These are phyloP conservation scores for Peniophora sp. DNA, from an alignment of 1,284 basidiomycete genomes.

Conservation along the genomic window DNA sequence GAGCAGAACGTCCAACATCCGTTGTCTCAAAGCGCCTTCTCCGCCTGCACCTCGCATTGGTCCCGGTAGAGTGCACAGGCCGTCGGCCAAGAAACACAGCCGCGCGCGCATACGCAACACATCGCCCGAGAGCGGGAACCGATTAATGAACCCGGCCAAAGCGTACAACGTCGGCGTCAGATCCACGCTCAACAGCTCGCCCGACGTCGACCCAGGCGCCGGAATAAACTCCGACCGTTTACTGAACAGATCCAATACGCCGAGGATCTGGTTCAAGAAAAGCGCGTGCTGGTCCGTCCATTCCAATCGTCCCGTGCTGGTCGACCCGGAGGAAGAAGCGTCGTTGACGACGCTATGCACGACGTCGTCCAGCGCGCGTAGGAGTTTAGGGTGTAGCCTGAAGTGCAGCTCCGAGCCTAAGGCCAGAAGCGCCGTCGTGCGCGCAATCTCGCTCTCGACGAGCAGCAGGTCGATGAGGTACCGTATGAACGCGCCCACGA, in stretches of 20 bases:
- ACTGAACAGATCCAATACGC: constrained; percentile 67
- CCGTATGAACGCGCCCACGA: constrained; percentile 59
- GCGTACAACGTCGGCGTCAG: constrained; percentile 58
- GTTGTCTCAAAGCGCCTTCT: constrained; percentile 60
- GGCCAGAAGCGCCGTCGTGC: constrained; percentile 75
- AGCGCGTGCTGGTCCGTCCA: constrained; percentile 50
- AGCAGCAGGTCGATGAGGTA: constrained; percentile 68
- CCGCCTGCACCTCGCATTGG: constrained; percentile 51
- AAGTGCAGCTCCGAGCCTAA: constrained; percentile 74
- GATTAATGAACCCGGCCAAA: constrained; percentile 60
- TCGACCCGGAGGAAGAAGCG: constrained; percentile 35
- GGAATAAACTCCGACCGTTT: constrained; percentile 51
- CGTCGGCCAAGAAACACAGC: constrained; percentile 70
- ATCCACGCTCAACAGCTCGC: constrained; percentile 58
- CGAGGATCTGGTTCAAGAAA: constrained; percentile 75
- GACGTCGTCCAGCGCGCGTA: constrained; percentile 64
- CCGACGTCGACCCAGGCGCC: constrained; percentile 27
- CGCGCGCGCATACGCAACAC: constrained; percentile 56
- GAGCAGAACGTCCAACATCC: constrained; percentile 64
- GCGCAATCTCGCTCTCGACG: constrained; percentile 52
- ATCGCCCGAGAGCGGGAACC: constrained; percentile 41
- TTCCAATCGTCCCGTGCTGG: constrained; percentile 31
- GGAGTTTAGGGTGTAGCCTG: constrained; percentile 54
- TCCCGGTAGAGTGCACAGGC: constrained; percentile 55
- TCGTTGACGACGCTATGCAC: constrained; percentile 21